These are phyloP conservation scores for Lactarius sp. DNA, from an alignment of 768 basidiomycete genomes.

Conservation along the genomic window DNA sequence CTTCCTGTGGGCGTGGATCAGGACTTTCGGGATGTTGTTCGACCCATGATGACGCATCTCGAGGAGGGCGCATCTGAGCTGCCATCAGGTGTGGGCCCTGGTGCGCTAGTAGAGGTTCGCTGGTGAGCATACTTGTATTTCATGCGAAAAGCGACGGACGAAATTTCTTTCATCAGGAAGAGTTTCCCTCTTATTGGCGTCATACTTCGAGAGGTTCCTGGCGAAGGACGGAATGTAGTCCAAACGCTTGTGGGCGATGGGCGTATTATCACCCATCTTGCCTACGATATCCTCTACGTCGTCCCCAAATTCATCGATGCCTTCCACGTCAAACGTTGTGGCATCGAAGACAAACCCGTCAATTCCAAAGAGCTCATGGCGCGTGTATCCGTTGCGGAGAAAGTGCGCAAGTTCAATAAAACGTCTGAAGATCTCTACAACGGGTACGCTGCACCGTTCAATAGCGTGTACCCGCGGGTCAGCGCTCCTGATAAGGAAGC, in stretches of 20 bases:
- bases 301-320: conserved; percentile 51
- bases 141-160: background rate
- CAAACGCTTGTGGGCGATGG: conserved; percentile 14
- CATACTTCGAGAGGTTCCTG: conserved; percentile 3
- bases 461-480: conserved; percentile 40
- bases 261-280: conserved; percentile 2
- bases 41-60: background rate
- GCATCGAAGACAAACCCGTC: conserved; percentile 31
- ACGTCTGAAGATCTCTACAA: conserved; percentile 40
- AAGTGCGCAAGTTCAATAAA: conserved; percentile 50
- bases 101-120: conserved; percentile 33
- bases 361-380: conserved; percentile 45
- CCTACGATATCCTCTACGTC: conserved; percentile 52
- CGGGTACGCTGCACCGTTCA: conserved; percentile 32
- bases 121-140: conserved; percentile 24
- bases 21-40: background rate
- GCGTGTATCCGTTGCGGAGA: conserved; percentile 57
- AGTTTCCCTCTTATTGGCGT: background rate
- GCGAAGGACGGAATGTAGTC: conserved; percentile 14
- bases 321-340: conserved; percentile 48
- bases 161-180: background rate
- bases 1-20: background rate
- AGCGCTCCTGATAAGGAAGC: conserved; percentile 42
- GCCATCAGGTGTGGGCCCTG: conserved; percentile 23
- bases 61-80: background rate